These are phyloP conservation scores for Metschnikowia matae DNA, from an alignment of 805 yeast species.

Conservation along the genomic window DNA sequence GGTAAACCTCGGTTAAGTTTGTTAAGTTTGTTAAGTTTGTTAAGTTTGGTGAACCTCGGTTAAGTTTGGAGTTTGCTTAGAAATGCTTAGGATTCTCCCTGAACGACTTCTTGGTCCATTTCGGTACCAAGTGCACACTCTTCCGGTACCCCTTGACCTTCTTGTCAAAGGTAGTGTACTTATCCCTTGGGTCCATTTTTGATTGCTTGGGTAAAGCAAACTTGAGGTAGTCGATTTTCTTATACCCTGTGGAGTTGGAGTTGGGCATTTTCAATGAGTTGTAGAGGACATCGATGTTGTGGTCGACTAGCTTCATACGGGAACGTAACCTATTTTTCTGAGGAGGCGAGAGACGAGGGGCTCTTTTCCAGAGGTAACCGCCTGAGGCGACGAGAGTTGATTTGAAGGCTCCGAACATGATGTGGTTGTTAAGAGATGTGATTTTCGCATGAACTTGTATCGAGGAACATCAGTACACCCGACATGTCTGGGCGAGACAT, in stretches of 20 bases:
- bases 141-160: constrained; percentile 78
- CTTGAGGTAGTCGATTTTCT: constrained; percentile 34
- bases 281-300: constrained; percentile 63
- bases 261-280: constrained; percentile 26
- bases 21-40: too few relatives aligned
- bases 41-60: too few relatives aligned
- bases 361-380: constrained; percentile 63
- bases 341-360: constrained; percentile 56
- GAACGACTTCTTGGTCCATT: constrained; percentile 83
- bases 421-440: neutral
- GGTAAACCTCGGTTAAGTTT: too few relatives aligned
- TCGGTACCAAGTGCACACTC: constrained; percentile 81
- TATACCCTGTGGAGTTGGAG: constrained; percentile 34
- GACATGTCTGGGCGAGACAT: neutral
- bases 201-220: constrained; percentile 64
- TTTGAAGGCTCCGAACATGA: constrained; percentile 72
- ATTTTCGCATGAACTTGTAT: too few relatives aligned
- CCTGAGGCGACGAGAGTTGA: constrained; percentile 54
- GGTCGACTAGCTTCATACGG: constrained; percentile 78
- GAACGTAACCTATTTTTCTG: constrained; percentile 84
- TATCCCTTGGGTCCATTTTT: constrained; percentile 78
- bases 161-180: constrained; percentile 81
- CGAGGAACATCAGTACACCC: neutral
- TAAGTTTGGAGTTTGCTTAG: constrained; percentile 30
- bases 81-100: constrained; percentile 75